phyloP scores from a whole-genome alignment of 345 rosid genomes.

The Iberis pinnata region DNA sequence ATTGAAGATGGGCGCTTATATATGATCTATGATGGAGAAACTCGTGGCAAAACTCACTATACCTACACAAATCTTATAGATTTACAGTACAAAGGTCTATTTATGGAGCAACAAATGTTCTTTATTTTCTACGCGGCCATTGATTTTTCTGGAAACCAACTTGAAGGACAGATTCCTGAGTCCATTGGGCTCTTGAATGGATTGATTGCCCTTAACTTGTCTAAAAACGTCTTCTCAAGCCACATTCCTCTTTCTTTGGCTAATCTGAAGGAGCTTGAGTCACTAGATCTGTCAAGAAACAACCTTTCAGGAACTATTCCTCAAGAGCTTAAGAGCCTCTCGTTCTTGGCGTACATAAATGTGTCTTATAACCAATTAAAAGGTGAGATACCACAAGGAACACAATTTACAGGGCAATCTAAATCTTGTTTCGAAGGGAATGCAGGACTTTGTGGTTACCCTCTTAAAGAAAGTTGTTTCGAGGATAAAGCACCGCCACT shows the following conservation, averaged over 20 bases:
- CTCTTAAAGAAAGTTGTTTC: background rate
- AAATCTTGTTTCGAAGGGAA: conserved; percentile 15
- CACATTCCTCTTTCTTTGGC: conserved; percentile 15
- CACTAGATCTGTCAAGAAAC: conserved; percentile 17
- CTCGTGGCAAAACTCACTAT: background rate
- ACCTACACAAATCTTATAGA: background rate
- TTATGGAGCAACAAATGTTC: background rate
- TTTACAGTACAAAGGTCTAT: conserved; percentile 17
- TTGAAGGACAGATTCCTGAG: background rate
- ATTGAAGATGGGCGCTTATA: background rate
- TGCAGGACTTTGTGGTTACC: conserved; percentile 23
- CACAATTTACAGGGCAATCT: conserved; percentile 10
- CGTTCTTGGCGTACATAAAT: conserved; percentile 13
- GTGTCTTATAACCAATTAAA: conserved; percentile 7
- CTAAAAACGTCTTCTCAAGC: conserved; percentile 17
- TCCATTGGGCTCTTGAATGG: conserved; percentile 19
- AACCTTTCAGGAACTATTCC: conserved; percentile 22
- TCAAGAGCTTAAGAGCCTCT: background rate
- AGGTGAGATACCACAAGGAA: conserved; percentile 23
- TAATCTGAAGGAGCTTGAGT: background rate
- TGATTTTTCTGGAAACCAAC: conserved; percentile 16
- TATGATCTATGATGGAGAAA: conserved; percentile 1
- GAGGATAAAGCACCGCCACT: background rate
- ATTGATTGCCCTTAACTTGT: conserved; percentile 19
- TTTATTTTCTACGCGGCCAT: conserved; percentile 1